Percentiles rank a stretch among this genome's conserved stretches.
Conservation (phyloP, 352 stramenopile species). For the Phytophthora sp. region DNA sequence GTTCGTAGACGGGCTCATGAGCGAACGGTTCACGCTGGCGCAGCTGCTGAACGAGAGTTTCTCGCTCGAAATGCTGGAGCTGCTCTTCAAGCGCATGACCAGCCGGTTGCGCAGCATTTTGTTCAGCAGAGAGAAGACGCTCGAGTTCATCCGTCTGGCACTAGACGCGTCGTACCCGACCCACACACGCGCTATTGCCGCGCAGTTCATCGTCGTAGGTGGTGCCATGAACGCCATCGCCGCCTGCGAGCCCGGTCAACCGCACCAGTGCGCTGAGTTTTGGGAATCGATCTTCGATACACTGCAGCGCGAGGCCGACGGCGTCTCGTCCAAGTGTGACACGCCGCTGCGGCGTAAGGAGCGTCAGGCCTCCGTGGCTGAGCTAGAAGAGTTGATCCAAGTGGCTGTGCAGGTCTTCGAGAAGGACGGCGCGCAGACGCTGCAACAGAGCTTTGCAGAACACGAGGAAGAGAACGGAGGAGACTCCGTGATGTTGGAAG, state of each 20-base stretch:
- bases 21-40: slow-evolving; percentile 59
- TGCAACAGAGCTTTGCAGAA: slow-evolving; percentile 72
- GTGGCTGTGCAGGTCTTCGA: slow-evolving; percentile 80
- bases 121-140: slow-evolving; percentile 71
- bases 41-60: slow-evolving; percentile 85
- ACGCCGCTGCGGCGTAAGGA: slow-evolving; percentile 47
- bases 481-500: background rate
- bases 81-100: slow-evolving; percentile 90
- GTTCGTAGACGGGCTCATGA: slow-evolving; percentile 86
- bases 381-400: slow-evolving; percentile 81
- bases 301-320: slow-evolving; percentile 66
- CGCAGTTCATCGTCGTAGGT: slow-evolving; percentile 81
- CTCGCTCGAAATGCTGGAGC: slow-evolving; percentile 82
- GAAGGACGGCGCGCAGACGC: slow-evolving; percentile 66
- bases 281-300: slow-evolving; percentile 77
- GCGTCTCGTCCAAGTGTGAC: slow-evolving; percentile 45
- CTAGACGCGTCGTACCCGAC: slow-evolving; percentile 55
- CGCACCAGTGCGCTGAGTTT: slow-evolving; percentile 66
- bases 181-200: slow-evolving; percentile 75
- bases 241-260: slow-evolving; percentile 45
- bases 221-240: slow-evolving; percentile 62
- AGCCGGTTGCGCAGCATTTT: slow-evolving; percentile 74
- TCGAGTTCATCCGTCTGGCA: slow-evolving; percentile 75
- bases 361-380: slow-evolving; percentile 54
- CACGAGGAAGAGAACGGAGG: slow-evolving; percentile 35